Evolutionary conservation across 2,329 filamentous ascomycete genomes (phyloP), one percentile per base, ranked within the genome.

Genomic region (Trichothecium sympodiale): DNA sequence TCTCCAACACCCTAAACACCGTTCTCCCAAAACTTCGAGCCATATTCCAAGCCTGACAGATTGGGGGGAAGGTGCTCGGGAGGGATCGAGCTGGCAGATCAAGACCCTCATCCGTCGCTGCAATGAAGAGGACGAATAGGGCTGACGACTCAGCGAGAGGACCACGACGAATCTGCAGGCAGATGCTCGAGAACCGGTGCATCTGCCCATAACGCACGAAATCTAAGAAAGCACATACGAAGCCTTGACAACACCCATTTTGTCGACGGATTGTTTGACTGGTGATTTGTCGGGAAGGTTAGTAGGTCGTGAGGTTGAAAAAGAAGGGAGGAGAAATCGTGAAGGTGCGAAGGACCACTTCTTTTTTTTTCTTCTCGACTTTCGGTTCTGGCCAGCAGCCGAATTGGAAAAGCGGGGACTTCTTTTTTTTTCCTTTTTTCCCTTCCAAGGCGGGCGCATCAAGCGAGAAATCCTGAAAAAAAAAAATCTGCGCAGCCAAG

Each of bases 11-110:
- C 83, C 77, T 70, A 61, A 57, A 59, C 65, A 59, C 61, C 67
- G 57, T 75, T 25, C 20, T 72, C 79, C 74, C 75, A 67, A 59
- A 55, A 54, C 55, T 51, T 51, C 67, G 71, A 62, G 57, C 60
- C 58, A 43, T 60, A 34, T 61, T 56, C 46, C 54, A 65, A 54
- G 60, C 61, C 55, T 67, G 55, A 25, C 32, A 46, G 55, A 53
- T 48, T 59, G 58, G 56, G 64, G 79, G 74, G 74, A 74, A 72
- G 71, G 64, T 55, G 63, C 54, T 51, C 59, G 60, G 71, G 82
- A 85, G 70, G 65, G 61, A 83, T 87, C 81, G 82, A 87, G 81
- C 82, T 86, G 80, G 77, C 70, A 61, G 57, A 49, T 41, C 47
- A 43, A 41, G 48, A 45, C 49, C 37, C 41, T 36, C 42, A 17